Conservation (phyloP, 78 protist species). For the Speleostelium caveatum region DNA sequence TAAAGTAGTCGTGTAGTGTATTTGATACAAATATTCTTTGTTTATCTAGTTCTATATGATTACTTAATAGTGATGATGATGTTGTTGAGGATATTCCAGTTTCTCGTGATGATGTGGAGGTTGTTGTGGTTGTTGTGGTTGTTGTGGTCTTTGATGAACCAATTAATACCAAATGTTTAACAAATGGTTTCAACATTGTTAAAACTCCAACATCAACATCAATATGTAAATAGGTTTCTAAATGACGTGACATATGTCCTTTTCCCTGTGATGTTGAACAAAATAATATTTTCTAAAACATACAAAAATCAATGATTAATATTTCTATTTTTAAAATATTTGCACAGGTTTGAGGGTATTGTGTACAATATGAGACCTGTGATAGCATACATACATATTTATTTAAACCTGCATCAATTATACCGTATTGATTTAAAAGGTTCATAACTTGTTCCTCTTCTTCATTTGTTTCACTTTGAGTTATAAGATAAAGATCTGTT, state of each 20-base stretch:
- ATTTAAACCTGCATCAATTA: constrained; percentile 70
- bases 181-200: constrained; percentile 55
- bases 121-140: constrained; percentile 32
- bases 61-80: constrained; percentile 11
- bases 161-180: constrained; percentile 29
- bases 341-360: neutral
- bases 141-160: constrained; percentile 17
- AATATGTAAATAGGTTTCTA: constrained; percentile 29
- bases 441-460: constrained; percentile 31
- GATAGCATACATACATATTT: neutral
- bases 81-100: neutral
- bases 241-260: constrained; percentile 64
- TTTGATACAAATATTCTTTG: constrained; percentile 8
- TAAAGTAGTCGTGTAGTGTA: constrained; percentile 50
- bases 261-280: constrained; percentile 78
- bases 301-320: too few relatives aligned
- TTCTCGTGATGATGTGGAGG: neutral
- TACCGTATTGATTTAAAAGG: constrained; percentile 30
- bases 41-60: neutral
- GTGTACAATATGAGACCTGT: neutral
- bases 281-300: constrained; percentile 37
- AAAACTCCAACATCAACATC: constrained; percentile 49
- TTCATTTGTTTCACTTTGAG: constrained; percentile 11
- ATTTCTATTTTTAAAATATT: neutral
- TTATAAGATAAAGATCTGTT: constrained; percentile 48